Base-by-base conservation (phyloP, 2,329 filamentous ascomycete species). In the Colletotrichum sublineola region DNA sequence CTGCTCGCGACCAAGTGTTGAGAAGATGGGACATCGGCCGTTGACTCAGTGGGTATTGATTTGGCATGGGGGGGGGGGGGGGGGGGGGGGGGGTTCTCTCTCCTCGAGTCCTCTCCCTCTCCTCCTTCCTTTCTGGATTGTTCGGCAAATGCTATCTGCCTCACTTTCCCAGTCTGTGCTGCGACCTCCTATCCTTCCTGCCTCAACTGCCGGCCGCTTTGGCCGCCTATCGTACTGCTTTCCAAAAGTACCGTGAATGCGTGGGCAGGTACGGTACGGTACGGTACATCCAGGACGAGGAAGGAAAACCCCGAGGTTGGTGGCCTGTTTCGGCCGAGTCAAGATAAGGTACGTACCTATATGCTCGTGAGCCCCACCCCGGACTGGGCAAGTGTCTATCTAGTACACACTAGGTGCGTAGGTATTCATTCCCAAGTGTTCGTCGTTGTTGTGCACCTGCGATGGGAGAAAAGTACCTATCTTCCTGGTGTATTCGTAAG, bases 261-360 rank as follows among this genome's bases (percentile, higher is more conserved):
- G 38, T 40, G 6, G 1, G 40, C 5, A 53, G 50, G 38, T 40
- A 40, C 24, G 38, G 38, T 15, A 42, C 24, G 40, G 40, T 15
- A 42, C 42, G 15, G 15, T 44, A 44, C 42, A 42, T 18, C 40
- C 15, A 15, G 11, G 48, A 29, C 14, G 29, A 5, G 31, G 31
- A 33, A 56, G 15, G 52, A 12, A 12, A 56, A n/a, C 8, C 31
- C 31, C 52, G 31, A 20, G 4, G 31, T 20, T 56, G 52, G 31
- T 8, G 33, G 52, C 15, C 18, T 36, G 31, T 20, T 18, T 56
- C 52, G 52, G 31, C 52, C 31, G 52, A 56, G 52, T 33, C 46
- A 20, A 56, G 31, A 33, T 56, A 53, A 31, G 29, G 33, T 57
- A 58, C 56, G 56, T 58, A 58, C 56, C 36, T 58, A 18, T 9